Evolutionary conservation across 805 yeast species (phyloP).

Genomic region (Ogataea paradorogensis): DNA sequence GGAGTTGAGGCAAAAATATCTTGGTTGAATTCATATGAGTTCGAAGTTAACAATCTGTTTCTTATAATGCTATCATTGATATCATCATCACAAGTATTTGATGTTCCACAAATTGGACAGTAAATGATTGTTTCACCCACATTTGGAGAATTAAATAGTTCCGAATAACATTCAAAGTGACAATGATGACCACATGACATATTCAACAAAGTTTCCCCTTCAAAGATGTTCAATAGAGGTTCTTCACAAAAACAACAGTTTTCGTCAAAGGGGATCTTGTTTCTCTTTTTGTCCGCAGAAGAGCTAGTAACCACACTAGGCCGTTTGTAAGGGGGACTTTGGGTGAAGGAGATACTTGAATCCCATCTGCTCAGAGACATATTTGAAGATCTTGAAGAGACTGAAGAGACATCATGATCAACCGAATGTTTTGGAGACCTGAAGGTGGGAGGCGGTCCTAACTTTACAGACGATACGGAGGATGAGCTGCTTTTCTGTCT

Average conservation of each 20-base stretch:
- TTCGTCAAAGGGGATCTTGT: slow-evolving; percentile 12
- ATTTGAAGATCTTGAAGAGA: slow-evolving; percentile 13
- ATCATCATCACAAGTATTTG: slow-evolving; percentile 14
- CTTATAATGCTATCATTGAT: slow-evolving; percentile 17
- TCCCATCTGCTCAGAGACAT: slow-evolving; percentile 11
- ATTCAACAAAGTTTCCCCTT: slow-evolving; percentile 42
- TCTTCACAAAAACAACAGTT: slow-evolving; percentile 46
- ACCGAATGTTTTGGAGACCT: slow-evolving; percentile 5
- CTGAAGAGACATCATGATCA: slow-evolving; percentile 11
- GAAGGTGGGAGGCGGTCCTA: slow-evolving; percentile 14
- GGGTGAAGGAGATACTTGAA: slow-evolving; percentile 14
- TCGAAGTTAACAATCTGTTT: slow-evolving; percentile 10
- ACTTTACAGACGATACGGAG: slow-evolving; percentile 8
- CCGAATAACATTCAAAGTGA: slow-evolving; percentile 43
- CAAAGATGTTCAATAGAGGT: slow-evolving; percentile 35
- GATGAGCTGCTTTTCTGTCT: slow-evolving; percentile 7
- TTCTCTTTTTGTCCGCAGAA: slow-evolving; percentile 6
- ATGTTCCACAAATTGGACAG: slow-evolving; percentile 21
- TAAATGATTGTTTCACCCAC: slow-evolving; percentile 5
- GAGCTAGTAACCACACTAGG: slow-evolving; percentile 11
- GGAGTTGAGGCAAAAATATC: slow-evolving; percentile 14
- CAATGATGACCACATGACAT: slow-evolving; percentile 42
- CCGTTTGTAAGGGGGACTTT: slow-evolving; percentile 16
- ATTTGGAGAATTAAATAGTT: slow-evolving; percentile 22
- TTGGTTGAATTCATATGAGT: slow-evolving; percentile 6